A percentile compares a stretch with the other conserved stretches of the same genome.
Evolutionary conservation across 495 filamentous ascomycete species (phyloP).

Genomic region (Aspergillus heteromorphus): DNA sequence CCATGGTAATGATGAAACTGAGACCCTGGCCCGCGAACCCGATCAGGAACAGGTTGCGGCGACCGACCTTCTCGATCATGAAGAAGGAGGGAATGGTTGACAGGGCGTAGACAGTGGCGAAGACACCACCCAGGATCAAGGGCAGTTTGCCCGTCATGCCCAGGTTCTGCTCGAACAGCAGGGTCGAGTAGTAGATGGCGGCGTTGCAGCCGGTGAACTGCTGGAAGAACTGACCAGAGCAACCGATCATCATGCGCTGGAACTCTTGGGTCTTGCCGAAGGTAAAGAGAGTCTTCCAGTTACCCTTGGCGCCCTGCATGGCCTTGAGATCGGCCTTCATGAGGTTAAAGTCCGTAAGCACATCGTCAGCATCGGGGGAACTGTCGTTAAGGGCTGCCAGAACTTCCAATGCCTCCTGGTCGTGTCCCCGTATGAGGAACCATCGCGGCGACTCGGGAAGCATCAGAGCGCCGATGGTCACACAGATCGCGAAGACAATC

Average conservation of each 20-base stretch:
- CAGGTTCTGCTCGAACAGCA: constrained; percentile 67
- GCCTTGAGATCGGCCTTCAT: constrained; percentile 35
- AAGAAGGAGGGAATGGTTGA: constrained; percentile 56
- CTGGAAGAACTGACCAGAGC: constrained; percentile 62
- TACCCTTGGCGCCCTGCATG: constrained; percentile 28
- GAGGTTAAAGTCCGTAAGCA: constrained; percentile 44
- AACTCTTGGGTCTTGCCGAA: constrained; percentile 43
- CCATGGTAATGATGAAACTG: constrained; percentile 34
- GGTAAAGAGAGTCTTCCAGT: constrained; percentile 34
- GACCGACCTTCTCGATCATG: constrained; percentile 65
- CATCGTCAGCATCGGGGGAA: constrained; percentile 23
- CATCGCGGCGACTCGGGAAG: constrained; percentile 75
- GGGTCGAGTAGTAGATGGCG: constrained; percentile 79
- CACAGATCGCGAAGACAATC: constrained; percentile 61
- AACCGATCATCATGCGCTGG: constrained; percentile 40
- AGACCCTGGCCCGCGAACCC: constrained; percentile 56
- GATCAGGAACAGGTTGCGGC: constrained; percentile 64
- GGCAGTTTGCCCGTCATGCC: constrained; percentile 51
- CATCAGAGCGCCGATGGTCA: constrained; percentile 51
- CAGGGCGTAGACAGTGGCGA: constrained; percentile 74
- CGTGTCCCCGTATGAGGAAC: constrained; percentile 59
- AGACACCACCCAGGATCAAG: constrained; percentile 70
- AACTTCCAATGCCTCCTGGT: constrained; percentile 56
- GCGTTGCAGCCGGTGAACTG: constrained; percentile 73
- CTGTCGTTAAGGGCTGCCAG: constrained; percentile 51